Conservation (phyloP, 139 green algal species). For the Chlorella ohadii region DNA sequence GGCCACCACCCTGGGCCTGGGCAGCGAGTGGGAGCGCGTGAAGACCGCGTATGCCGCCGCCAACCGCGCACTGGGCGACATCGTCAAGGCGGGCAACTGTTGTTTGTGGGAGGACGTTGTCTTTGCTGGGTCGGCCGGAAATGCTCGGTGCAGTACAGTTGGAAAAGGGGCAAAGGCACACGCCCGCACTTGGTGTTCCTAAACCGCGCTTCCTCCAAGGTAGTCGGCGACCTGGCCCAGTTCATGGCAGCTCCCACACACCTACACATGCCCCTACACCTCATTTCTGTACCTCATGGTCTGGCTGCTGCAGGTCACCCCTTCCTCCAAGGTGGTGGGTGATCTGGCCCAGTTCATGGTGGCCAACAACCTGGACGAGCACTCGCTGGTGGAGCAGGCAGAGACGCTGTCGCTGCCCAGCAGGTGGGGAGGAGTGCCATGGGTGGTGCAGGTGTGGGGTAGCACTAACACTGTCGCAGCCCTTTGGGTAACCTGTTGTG, state of each 20-base stretch:
- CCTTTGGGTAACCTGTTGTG: no score
- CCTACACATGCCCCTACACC: no score
- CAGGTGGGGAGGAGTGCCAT: no score
- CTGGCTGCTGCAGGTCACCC: slow-evolving; percentile 65
- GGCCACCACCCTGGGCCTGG: slow-evolving; percentile 77
- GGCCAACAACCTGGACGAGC: slow-evolving; percentile 86
- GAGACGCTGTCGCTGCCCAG: slow-evolving; percentile 83
- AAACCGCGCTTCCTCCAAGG: no score
- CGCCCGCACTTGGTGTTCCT: no score
- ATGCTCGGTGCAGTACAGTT: no score
- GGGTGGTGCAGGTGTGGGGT: no score
- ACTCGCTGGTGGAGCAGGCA: slow-evolving; percentile 80
- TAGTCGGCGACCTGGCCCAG: no score
- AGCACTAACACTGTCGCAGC: no score
- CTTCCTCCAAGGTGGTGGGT: slow-evolving; percentile 88
- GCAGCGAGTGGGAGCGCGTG: slow-evolving; percentile 85
- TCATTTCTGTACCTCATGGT: no score
- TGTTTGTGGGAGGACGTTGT: not conserved
- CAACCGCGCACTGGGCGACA: slow-evolving; percentile 91
- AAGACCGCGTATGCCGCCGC: slow-evolving; percentile 87
- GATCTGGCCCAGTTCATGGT: slow-evolving; percentile 98
- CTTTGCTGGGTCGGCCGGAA: not conserved
- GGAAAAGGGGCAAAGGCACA: no score
- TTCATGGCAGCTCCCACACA: no score
- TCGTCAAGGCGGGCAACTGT: slow-evolving; percentile 78